Conservation (phyloP, 139 green algal species). For the Chlamydomonas schloesseri region DNA sequence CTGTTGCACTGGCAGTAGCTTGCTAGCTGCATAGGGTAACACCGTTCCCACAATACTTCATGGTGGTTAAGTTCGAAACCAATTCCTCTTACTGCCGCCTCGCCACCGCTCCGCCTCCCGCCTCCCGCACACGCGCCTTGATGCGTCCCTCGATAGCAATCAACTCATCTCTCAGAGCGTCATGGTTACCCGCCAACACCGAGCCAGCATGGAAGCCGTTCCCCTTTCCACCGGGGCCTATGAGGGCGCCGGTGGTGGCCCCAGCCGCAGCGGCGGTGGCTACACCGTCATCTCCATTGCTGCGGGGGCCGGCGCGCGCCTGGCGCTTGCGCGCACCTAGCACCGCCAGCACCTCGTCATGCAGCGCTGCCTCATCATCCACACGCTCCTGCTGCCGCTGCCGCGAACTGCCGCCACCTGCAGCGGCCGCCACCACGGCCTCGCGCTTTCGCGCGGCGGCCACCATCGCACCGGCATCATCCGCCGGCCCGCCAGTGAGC, state of each 20-base stretch:
- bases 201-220: background rate
- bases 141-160: constrained; percentile 15
- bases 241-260: background rate
- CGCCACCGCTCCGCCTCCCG: too few relatives aligned
- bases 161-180: constrained; percentile 7
- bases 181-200: background rate
- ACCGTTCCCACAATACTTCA: too few relatives aligned
- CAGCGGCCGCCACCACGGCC: background rate
- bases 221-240: background rate
- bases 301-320: background rate
- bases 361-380: constrained; percentile 9
- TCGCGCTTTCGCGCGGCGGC: too few relatives aligned
- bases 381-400: background rate
- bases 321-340: constrained; percentile 33
- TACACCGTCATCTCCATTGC: background rate
- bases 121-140: background rate
- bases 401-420: background rate
- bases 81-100: too few relatives aligned
- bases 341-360: constrained; percentile 29
- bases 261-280: background rate
- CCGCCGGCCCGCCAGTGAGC: background rate
- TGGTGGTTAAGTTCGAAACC: too few relatives aligned
- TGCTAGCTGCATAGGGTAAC: too few relatives aligned
- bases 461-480: too few relatives aligned
- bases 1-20: too few relatives aligned